Evolutionary conservation across 2,329 filamentous ascomycete species (phyloP).

Genomic region (Aspergillus luchuensis): DNA sequence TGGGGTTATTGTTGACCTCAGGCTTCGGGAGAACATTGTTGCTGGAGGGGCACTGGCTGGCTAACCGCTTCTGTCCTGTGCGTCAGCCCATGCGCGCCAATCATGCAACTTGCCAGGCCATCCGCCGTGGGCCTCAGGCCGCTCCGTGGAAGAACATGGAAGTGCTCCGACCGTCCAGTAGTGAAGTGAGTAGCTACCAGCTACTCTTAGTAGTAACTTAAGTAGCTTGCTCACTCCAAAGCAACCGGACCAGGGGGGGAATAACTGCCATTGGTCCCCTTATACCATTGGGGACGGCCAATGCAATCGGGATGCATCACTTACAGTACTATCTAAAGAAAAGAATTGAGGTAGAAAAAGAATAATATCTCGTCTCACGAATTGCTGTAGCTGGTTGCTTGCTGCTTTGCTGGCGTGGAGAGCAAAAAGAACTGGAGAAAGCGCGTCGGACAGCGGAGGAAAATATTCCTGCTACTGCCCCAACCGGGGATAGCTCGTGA

Average conservation of each 20-base stretch:
- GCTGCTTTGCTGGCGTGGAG: constrained; percentile 10
- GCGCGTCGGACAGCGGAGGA: constrained; percentile 6
- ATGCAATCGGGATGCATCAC: constrained; percentile 3
- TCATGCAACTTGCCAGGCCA: constrained; percentile 15
- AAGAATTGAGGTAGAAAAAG: too few species aligned
- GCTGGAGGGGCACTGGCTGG: constrained; percentile 37
- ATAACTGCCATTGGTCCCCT: not conserved
- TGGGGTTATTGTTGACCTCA: constrained; percentile 47
- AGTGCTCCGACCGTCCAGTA: not conserved
- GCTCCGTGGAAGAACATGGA: constrained; percentile 8
- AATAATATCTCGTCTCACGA: not conserved
- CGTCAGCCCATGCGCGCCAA: constrained; percentile 21
- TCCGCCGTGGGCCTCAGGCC: constrained; percentile 15
- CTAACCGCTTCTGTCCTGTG: constrained; percentile 20
- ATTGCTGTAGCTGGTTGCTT: not conserved
- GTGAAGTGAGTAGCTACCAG: not conserved
- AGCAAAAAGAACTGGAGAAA: constrained; percentile 11
- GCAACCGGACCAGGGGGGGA: not conserved
- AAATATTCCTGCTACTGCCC: constrained; percentile 10
- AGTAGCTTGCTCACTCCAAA: not conserved
- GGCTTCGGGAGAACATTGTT: constrained; percentile 46
- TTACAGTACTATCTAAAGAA: constrained; percentile 1
- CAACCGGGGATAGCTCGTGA: constrained; percentile 4
- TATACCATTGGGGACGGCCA: not conserved
- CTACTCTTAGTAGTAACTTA: not conserved